Evolutionary conservation across 2,329 filamentous ascomycete genomes (phyloP).

Genomic region (Zopfia rhizophila): DNA sequence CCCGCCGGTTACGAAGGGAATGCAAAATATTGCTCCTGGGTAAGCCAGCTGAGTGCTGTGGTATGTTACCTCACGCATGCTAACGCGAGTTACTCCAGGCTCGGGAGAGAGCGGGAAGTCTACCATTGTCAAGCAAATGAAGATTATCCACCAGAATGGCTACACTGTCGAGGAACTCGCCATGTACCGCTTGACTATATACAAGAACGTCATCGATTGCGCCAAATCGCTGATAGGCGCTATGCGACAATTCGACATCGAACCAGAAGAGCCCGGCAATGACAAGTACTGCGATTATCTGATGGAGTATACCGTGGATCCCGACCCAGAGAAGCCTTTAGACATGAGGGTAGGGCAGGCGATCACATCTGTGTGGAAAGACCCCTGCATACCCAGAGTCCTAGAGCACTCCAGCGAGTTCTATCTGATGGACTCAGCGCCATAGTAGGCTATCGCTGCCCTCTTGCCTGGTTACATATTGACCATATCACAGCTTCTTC

Average conservation of each 20-base stretch:
- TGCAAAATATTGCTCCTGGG: conserved; percentile 98
- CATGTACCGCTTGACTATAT: conserved; percentile 94
- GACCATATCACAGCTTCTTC: conserved; percentile 77
- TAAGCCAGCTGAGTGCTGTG: conserved; percentile 59
- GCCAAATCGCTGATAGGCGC: conserved; percentile 91
- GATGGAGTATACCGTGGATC: conserved; percentile 87
- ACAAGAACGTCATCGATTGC: conserved; percentile 98
- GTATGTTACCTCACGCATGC: conserved; percentile 20
- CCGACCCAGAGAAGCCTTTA: conserved; percentile 86
- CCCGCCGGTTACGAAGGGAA: conserved; percentile 89
- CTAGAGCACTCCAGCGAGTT: conserved; percentile 98
- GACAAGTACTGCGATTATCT: conserved; percentile 81
- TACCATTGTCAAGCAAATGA: conserved; percentile 99
- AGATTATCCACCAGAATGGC: conserved; percentile 98
- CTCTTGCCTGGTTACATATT: conserved; percentile 32
- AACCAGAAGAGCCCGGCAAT: conserved; percentile 77
- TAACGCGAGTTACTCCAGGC: conserved; percentile 65
- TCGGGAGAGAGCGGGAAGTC: conserved; percentile 99
- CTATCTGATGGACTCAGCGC: conserved; percentile 98
- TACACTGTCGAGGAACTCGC: conserved; percentile 94
- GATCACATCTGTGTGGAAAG: conserved; percentile 88
- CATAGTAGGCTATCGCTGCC: conserved; percentile 75
- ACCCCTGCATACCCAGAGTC: conserved; percentile 81
- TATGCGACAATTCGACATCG: conserved; percentile 90
- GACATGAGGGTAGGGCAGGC: conserved; percentile 84